A percentile compares a stretch with the other conserved stretches of the same genome.
These are phyloP conservation scores for Beauveria pseudobassiana DNA, from an alignment of 2,329 filamentous ascomycete species.

Conservation along the genomic window DNA sequence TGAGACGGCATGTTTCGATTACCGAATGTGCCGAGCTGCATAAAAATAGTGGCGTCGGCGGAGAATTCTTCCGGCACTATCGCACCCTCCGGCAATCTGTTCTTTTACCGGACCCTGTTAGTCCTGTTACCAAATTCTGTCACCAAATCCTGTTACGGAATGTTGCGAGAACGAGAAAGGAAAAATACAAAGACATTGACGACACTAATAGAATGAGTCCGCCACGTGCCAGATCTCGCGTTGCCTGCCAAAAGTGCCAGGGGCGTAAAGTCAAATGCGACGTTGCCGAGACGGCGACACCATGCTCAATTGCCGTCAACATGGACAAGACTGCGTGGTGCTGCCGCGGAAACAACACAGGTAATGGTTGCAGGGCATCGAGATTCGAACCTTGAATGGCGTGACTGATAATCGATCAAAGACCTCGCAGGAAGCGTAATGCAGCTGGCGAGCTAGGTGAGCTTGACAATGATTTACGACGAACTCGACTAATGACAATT, in stretches of 20 bases:
- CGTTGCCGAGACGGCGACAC: background rate
- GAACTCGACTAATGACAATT: background rate
- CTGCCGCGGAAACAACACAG: constrained; percentile 1
- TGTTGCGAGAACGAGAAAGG: too few species aligned
- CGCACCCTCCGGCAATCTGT: too few species aligned
- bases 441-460: background rate
- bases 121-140: too few species aligned
- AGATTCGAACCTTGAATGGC: background rate
- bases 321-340: background rate
- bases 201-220: background rate
- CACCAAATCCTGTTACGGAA: too few species aligned
- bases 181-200: too few species aligned
- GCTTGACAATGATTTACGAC: background rate
- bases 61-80: too few species aligned
- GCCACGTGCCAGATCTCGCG: background rate
- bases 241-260: background rate
- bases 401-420: background rate
- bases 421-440: background rate
- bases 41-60: too few species aligned
- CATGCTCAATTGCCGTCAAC: constrained; percentile 1
- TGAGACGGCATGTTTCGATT: too few species aligned
- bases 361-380: background rate
- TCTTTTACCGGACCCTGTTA: too few species aligned
- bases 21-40: too few species aligned
- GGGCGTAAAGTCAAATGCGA: constrained; percentile 5